Conservation (phyloP, 345 rosid genomes). For the Rhodamnia argentea region DNA sequence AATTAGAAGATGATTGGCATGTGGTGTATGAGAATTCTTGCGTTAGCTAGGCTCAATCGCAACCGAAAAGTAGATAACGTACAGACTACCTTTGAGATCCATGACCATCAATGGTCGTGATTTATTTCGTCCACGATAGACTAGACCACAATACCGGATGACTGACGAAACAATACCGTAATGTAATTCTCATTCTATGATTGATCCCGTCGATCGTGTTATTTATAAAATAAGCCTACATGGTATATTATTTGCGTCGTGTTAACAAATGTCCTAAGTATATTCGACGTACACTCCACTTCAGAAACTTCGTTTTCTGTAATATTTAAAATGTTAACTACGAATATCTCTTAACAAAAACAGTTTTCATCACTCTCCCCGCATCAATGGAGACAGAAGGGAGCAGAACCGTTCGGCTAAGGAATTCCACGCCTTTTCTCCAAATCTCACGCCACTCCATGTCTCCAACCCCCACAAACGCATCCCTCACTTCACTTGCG, state of each 20-base stretch:
- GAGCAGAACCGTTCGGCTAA: not conserved
- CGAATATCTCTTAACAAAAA: fast-evolving
- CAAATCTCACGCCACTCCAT: not conserved
- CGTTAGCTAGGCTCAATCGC: not conserved
- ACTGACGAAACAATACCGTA: not conserved
- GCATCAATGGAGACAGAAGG: not conserved
- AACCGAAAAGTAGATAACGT: not conserved
- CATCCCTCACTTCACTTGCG: not conserved
- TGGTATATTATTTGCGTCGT: fast-evolving
- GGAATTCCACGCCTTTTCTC: not conserved
- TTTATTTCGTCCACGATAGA: not conserved
- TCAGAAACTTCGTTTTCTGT: not conserved
- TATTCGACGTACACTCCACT: not conserved
- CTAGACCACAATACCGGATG: not conserved
- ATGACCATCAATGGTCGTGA: fast-evolving
- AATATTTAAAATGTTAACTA: not conserved
- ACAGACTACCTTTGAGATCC: not conserved
- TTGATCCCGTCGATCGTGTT: fast-evolving
- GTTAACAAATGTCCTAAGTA: not conserved
- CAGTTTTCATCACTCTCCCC: not conserved
- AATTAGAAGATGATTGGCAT: not conserved
- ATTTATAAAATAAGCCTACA: not conserved
- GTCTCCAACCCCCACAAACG: not conserved
- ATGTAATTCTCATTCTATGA: not conserved
- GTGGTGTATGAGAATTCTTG: not conserved